Evolutionary conservation across 768 basidiomycete genomes (phyloP), one percentile per base, ranked within the genome.

Genomic region (Boletus huronensis): DNA sequence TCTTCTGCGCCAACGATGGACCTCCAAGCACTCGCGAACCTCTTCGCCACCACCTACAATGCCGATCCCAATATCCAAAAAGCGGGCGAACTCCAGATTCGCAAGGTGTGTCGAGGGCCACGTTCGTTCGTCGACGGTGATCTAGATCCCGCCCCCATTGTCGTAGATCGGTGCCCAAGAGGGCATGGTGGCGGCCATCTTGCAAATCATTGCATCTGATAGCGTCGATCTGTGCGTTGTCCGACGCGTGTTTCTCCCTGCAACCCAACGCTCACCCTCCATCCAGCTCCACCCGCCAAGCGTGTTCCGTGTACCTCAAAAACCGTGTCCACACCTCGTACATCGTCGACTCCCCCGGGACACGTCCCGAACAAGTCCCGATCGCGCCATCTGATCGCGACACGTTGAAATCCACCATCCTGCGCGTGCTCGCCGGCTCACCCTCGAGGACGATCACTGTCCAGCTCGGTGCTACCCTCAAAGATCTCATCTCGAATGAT

Each of bases 51-150:
- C 31, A 91, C 90, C 7, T 86, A 83, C 72, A 89, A 80, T 65
- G 79, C 87, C 6, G 89, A 96, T 73, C 90, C 92, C 49, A 93
- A 93, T 75, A 81, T 87, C 55, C 85, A 92, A 61, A 90, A 90
- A 66, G 76, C 88, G 35, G 88, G 85, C 42, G 93, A 96, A 71
- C 82, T 94, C 29, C 83, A 94, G 70, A 89, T 96, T 64, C 84
- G 90, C 62, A 92, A 88, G 80, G 93, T 90, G 23, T 11, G 67
- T 61, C 44, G 23, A 25, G 0, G 1, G 1, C 11, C 34, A 21
- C 17, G 5, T 45, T 45, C 45, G 17, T 48, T 35, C 31, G 31
- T 34, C 21, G 21, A 38, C 52, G 23, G 9, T 25, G 19, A 57
- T 43, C 42, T 14, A 45, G 48, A 50, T 48, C 31, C 40, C 42